These are phyloP conservation scores for Pythium rhizo-oryzae DNA, from an alignment of 352 stramenopile genomes.

Conservation along the genomic window DNA sequence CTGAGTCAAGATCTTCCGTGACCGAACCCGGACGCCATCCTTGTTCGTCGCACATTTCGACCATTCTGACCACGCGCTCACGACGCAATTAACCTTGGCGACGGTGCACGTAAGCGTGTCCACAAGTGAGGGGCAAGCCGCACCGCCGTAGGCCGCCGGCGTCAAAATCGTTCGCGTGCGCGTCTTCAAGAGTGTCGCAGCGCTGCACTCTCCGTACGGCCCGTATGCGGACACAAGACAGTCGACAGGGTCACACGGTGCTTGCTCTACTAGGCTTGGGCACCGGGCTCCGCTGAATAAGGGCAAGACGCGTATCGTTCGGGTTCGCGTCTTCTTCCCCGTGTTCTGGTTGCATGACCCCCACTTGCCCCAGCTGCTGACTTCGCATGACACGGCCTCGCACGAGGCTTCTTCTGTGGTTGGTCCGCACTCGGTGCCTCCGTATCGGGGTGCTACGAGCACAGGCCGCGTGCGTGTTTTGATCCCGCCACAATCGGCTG, in stretches of 20 bases:
- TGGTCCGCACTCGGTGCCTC: constrained; percentile 34
- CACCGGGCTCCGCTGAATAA: constrained; percentile 53
- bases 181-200: constrained; percentile 45
- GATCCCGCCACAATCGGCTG: background rate
- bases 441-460: constrained; percentile 39
- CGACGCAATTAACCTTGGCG: constrained; percentile 31
- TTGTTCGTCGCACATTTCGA: constrained; percentile 32
- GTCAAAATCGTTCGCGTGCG: constrained; percentile 44
- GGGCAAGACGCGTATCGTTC: constrained; percentile 36
- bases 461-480: constrained; percentile 44
- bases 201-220: constrained; percentile 41
- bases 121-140: constrained; percentile 29
- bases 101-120: constrained; percentile 24
- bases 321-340: constrained; percentile 38
- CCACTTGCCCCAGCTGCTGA: constrained; percentile 45
- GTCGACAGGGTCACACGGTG: constrained; percentile 42
- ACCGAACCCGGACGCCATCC: constrained; percentile 23
- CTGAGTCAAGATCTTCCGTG: constrained; percentile 30
- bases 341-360: constrained; percentile 33
- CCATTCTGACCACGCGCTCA: constrained; percentile 31
- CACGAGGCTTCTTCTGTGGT: constrained; percentile 35
- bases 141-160: constrained; percentile 40
- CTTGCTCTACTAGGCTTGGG: constrained; percentile 35
- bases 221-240: constrained; percentile 47
- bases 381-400: constrained; percentile 11